These are phyloP conservation scores for Podila epicladia DNA, from an alignment of 192 early-diverging fungal species.

Conservation along the genomic window DNA sequence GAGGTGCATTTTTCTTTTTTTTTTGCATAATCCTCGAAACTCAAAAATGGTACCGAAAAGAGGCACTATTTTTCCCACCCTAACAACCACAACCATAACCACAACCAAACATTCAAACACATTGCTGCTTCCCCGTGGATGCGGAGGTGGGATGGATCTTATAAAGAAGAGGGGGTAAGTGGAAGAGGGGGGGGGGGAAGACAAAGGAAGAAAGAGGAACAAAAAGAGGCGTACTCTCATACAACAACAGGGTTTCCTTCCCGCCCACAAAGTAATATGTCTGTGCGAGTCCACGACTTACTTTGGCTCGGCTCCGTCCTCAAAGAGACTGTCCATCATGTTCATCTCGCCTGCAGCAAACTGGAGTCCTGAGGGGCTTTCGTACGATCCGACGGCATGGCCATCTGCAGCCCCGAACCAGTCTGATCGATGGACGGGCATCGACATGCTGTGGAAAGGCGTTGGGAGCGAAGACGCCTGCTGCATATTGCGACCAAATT, in stretches of 20 bases:
- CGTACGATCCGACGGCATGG: conserved; percentile 40
- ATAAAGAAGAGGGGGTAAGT: not conserved
- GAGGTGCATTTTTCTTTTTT: not conserved
- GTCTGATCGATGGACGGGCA: conserved; percentile 46
- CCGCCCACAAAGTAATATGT: not conserved
- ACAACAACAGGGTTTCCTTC: too few relatives aligned
- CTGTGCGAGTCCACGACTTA: conserved; percentile 10
- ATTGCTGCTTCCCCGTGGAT: not conserved
- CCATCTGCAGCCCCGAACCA: conserved; percentile 48
- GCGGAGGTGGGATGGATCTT: not conserved
- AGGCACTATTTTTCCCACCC: not conserved
- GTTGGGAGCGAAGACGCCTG: not conserved
- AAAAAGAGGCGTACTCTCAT: not conserved
- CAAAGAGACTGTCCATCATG: conserved; percentile 56
- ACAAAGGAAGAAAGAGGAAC: not conserved
- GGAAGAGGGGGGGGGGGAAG: not conserved
- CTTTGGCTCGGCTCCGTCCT: conserved; percentile 61
- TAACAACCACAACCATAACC: not conserved
- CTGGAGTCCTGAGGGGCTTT: conserved; percentile 42
- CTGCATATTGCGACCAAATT: conserved; percentile 48
- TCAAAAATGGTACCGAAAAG: not conserved
- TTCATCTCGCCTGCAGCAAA: conserved; percentile 43
- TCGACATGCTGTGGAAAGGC: conserved; percentile 47
- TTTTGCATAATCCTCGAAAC: not conserved
- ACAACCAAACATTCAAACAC: too few relatives aligned